Evolutionary conservation across 2,329 filamentous ascomycete species (phyloP).

Genomic region (Thielaviopsis musarum): DNA sequence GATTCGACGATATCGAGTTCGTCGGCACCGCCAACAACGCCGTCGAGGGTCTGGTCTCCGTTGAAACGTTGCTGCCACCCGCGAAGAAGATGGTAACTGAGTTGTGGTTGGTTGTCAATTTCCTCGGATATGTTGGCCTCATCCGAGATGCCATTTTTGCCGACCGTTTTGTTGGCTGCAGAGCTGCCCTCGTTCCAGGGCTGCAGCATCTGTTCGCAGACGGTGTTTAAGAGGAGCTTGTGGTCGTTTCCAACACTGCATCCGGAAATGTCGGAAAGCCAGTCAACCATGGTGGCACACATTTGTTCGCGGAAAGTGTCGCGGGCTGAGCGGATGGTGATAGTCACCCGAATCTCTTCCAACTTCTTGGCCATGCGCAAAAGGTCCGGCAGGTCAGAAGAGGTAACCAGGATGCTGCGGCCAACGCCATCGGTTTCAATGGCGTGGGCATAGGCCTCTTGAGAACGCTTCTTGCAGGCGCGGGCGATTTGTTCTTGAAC

Average conservation of each 20-base stretch:
- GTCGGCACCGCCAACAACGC: conserved; percentile 32
- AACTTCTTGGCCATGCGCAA: conserved; percentile 69
- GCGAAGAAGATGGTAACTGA: conserved; percentile 22
- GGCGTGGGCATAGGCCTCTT: conserved; percentile 56
- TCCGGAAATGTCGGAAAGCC: conserved; percentile 83
- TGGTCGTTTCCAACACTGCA: conserved; percentile 71
- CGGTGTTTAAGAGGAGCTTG: conserved; percentile 58
- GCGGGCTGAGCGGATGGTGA: conserved; percentile 81
- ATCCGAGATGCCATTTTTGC: conserved; percentile 65
- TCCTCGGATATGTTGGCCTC: conserved; percentile 47
- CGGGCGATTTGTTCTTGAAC: conserved; percentile 80
- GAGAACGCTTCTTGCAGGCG: conserved; percentile 58
- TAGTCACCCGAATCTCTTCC: conserved; percentile 89
- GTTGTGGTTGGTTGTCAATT: conserved; percentile 19
- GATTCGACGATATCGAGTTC: conserved; percentile 22
- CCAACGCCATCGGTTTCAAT: conserved; percentile 82
- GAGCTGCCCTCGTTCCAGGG: conserved; percentile 77
- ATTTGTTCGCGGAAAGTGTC: conserved; percentile 97
- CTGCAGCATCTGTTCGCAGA: conserved; percentile 84
- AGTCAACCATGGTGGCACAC: conserved; percentile 95
- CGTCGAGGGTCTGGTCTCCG: conserved; percentile 15
- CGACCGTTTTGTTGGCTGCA: conserved; percentile 62
- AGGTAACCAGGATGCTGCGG: conserved; percentile 67
- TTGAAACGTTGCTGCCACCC: conserved; percentile 16
- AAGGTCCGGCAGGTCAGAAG: conserved; percentile 52